Base-by-base conservation (phyloP, 768 basidiomycete species). In the Trametopsis cervina region DNA sequence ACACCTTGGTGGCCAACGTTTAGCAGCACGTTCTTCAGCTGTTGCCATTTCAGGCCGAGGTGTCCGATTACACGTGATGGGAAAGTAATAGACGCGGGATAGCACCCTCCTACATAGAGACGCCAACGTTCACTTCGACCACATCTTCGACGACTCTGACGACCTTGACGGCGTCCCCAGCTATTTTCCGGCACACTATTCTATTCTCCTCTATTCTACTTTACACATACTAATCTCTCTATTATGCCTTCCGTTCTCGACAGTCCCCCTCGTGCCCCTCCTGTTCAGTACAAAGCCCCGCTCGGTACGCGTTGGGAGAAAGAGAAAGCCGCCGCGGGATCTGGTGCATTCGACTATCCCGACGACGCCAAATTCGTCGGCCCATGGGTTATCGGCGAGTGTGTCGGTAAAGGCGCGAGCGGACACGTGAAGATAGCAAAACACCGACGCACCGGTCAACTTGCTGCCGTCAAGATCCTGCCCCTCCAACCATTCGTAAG, bases 381-480 rank as follows among this genome's bases (percentile, higher is more conserved):
- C 10, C 90, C 90, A 2, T 96, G 93, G 93, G 75, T 90, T 55
- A 79, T 96, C 6, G 93, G 93, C 48, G 88, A 90, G 64, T 94
- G 90, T 55, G 83, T 96, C 47, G 93, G 93, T 4, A 93, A 93
- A 68, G 93, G 93, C 43, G 89, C 89, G 25, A 89, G 87, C 57
- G 93, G 93, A 60, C 88, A 90, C 47, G 94, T 97, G 62, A 91
- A 92, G 67, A 87, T 98, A 54, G 95, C 91, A 18, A 83, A 81
- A 55, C 93, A 97, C 63, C 76, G 77, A 18, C 73, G 75, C 29
- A 93, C 93, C 6, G 87, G 89, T 11, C 85, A 94, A 63, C 85
- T 93, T 62, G 94, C 95, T 43, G 95, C 95, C 5, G 82, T 96
- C 65, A 98, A 97, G 70, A 96, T 97, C 50, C 81, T 97, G 22